Percentiles rank a stretch among this genome's conserved stretches.
These are phyloP conservation scores for Rutstroemia sp. DNA, from an alignment of 2,329 filamentous ascomycete species.

Conservation along the genomic window DNA sequence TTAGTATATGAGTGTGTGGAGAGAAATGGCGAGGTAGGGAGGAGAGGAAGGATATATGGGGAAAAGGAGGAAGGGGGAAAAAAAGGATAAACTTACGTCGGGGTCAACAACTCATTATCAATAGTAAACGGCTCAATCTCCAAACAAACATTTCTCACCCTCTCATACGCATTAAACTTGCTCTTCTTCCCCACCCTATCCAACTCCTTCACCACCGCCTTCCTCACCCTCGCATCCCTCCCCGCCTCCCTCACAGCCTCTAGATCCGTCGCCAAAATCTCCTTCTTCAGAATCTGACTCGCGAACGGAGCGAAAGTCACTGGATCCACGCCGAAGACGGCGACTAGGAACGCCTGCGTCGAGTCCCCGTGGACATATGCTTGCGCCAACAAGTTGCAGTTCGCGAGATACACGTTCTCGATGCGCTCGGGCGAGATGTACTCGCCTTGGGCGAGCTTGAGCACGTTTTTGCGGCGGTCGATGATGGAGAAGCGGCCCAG, in stretches of 20 bases:
- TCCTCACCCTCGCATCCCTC: conserved; percentile 61
- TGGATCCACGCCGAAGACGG: conserved; percentile 81
- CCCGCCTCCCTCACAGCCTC: conserved; percentile 60
- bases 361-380: conserved; percentile 90
- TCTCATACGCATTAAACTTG: conserved; percentile 90
- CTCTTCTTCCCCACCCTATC: conserved; percentile 71
- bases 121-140: conserved; percentile 86
- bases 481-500: conserved; percentile 86
- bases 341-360: conserved; percentile 74
- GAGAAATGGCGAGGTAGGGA: no score
- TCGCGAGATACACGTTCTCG: conserved; percentile 87
- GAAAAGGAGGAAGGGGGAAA: neutral
- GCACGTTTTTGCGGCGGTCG: conserved; percentile 97
- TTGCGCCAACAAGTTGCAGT: conserved; percentile 67
- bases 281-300: conserved; percentile 64
- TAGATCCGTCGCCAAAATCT: conserved; percentile 56
- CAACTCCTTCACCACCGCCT: conserved; percentile 70
- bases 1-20: no score
- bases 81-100: conserved; percentile 56
- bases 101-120: conserved; percentile 83
- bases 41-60: no score
- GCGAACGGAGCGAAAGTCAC: conserved; percentile 76
- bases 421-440: conserved; percentile 97
- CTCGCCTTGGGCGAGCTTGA: conserved; percentile 95
- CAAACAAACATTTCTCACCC: conserved; percentile 65